A percentile compares a stretch with the other conserved stretches of the same genome.
These are phyloP conservation scores for Epichloe amarillans DNA, from an alignment of 2,329 filamentous ascomycete genomes.

Conservation along the genomic window DNA sequence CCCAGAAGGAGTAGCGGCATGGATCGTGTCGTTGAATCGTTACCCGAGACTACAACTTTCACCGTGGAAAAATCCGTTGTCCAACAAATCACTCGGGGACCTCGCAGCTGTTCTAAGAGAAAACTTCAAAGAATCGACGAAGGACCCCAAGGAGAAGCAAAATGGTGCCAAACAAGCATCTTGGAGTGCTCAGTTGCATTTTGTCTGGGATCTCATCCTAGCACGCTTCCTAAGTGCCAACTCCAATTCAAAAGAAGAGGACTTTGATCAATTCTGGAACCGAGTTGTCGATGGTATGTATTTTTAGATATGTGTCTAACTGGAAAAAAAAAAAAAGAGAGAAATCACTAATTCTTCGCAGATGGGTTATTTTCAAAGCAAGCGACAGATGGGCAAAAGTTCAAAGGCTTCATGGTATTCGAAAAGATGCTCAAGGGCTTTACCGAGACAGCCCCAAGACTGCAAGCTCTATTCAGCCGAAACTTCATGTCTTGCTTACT, in stretches of 20 bases:
- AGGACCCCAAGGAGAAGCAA: slow-evolving; percentile 29
- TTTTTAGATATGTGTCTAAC: neutral
- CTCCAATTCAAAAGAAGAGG: slow-evolving; percentile 21
- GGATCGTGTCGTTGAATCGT: slow-evolving; percentile 55
- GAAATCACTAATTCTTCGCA: slow-evolving; percentile 23
- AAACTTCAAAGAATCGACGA: slow-evolving; percentile 40
- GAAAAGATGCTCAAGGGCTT: slow-evolving; percentile 54
- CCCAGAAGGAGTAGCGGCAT: slow-evolving; percentile 79
- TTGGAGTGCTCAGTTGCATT: slow-evolving; percentile 71
- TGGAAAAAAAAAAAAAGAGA: neutral
- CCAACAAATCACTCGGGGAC: slow-evolving; percentile 50
- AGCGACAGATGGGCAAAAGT: slow-evolving; percentile 79
- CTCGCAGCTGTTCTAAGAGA: slow-evolving; percentile 73
- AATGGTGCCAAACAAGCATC: slow-evolving; percentile 49
- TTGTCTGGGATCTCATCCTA: slow-evolving; percentile 78
- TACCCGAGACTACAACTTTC: slow-evolving; percentile 53
- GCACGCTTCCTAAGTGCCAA: slow-evolving; percentile 31
- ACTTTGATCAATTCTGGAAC: slow-evolving; percentile 71
- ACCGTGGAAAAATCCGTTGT: slow-evolving; percentile 69
- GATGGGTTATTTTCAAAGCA: slow-evolving; percentile 72
- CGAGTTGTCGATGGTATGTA: slow-evolving; percentile 71
- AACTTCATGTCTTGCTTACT: slow-evolving; percentile 73
- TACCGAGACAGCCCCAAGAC: slow-evolving; percentile 31
- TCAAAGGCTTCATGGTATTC: slow-evolving; percentile 81
- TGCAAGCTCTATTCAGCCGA: slow-evolving; percentile 57